Percentiles rank a stretch among this genome's conserved stretches.
These are phyloP conservation scores for Linderniella brevidens DNA, from an alignment of 257 asterid genomes.

Conservation along the genomic window DNA sequence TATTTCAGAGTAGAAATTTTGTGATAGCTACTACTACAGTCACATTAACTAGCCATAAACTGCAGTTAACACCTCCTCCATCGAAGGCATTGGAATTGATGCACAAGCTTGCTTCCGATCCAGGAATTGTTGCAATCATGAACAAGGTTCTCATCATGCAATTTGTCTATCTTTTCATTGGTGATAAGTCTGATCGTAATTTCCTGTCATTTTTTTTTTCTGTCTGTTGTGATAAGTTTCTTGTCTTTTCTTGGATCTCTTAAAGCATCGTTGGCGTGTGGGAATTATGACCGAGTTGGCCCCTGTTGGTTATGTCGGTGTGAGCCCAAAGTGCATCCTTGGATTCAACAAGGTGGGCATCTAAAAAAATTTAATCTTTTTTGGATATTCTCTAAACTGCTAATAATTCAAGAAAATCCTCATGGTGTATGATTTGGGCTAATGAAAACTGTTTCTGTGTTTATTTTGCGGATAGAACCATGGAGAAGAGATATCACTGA, in stretches of 20 bases:
- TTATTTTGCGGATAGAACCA: slow-evolving; percentile 36
- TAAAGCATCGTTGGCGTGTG: slow-evolving; percentile 88
- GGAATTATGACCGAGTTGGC: slow-evolving; percentile 94
- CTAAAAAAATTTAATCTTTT: slow-evolving; percentile 1
- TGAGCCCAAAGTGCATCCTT: slow-evolving; percentile 74
- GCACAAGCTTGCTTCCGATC: slow-evolving; percentile 96
- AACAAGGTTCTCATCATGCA: slow-evolving; percentile 42
- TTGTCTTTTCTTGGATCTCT: slow-evolving; percentile 17
- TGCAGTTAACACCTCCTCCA: slow-evolving; percentile 81
- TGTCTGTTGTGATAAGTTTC: slow-evolving; percentile 11
- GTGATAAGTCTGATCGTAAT: neutral
- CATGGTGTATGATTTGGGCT: neutral
- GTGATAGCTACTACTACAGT: neutral
- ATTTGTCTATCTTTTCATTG: slow-evolving; percentile 7
- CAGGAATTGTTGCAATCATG: slow-evolving; percentile 89
- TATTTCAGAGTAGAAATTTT: neutral
- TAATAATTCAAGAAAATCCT: slow-evolving; percentile 7
- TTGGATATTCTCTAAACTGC: neutral
- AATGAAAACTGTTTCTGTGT: slow-evolving; percentile 6
- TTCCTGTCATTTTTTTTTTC: slow-evolving; percentile 3
- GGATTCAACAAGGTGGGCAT: slow-evolving; percentile 75
- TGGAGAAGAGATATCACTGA: slow-evolving; percentile 90
- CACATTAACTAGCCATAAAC: slow-evolving; percentile 7
- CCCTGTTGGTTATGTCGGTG: slow-evolving; percentile 91
- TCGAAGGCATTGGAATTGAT: slow-evolving; percentile 62